Base-by-base conservation (phyloP, 495 filamentous ascomycete species). In the Corynascus novoguineensis region DNA sequence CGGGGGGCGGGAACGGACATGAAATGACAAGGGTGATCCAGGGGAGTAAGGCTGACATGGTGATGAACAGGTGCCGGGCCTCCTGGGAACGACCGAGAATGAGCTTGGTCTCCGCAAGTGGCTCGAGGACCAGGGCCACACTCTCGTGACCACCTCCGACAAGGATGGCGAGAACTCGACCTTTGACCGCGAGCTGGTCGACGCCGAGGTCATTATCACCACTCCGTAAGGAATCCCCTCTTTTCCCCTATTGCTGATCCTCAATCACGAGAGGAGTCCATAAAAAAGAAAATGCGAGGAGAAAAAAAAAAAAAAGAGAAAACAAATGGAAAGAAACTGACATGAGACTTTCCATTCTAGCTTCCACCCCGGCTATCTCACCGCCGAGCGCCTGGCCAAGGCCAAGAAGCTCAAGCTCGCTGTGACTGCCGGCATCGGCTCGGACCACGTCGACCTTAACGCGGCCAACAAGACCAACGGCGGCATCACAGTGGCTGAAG, bases 321-420 rank as follows among this genome's bases (percentile, higher is more conserved):
- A n/a, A n/a, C n/a, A n/a, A n/a, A n/a, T n/a, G n/a, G n/a, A n/a
- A n/a, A n/a, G n/a, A n/a, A n/a, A n/a, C n/a, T n/a, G n/a, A n/a
- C n/a, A n/a, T 35, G 14, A 40, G 19, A 31, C n/a, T 27, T 19
- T 8, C 5, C n/a, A n/a, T n/a, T 19, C 17, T 35, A 96, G 91
- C 71, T 98, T 98, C 86, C 93, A 98, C 79, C 93, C 93, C 47
- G 93, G 92, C 59, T 98, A 98, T 81, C 86, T 98, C 45, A 97
- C 89, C 49, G 90, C 90, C 41, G 93, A 97, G 73, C 92, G 93
- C 67, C 85, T 98, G 59, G 89, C 89, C 61, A 95, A 93, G 79
- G 93, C 93, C 60, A 97, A 97, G 87, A 97, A 98, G 35, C 87
- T 98, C 66, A 98, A 97, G 83, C 79, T 95, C 54, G 92, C 92